Conservation (phyloP, 345 rosid genomes). For the Pistacia vera region DNA sequence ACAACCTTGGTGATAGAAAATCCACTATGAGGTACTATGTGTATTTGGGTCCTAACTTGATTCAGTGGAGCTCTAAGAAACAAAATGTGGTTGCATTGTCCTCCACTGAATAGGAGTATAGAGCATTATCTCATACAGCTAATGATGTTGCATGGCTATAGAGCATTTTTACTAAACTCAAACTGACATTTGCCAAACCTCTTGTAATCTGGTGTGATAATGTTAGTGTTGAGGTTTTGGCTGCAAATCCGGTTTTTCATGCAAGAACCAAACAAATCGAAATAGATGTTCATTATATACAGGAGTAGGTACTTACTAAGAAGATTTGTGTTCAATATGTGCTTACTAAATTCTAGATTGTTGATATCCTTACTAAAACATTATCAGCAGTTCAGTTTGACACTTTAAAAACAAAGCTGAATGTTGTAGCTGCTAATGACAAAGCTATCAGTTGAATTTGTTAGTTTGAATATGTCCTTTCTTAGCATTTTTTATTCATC, state of each 20-base stretch:
- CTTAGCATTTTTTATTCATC: too few relatives aligned
- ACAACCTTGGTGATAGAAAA: too few relatives aligned
- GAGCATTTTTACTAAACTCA: too few relatives aligned
- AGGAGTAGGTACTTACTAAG: neutral
- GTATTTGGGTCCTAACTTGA: too few relatives aligned
- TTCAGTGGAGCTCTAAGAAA: too few relatives aligned
- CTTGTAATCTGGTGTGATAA: neutral
- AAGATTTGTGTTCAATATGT: neutral
- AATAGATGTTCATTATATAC: neutral
- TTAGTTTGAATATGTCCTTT: too few relatives aligned
- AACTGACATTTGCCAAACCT: too few relatives aligned
- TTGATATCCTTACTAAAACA: neutral
- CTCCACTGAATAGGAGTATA: too few relatives aligned
- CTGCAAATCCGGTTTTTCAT: neutral
- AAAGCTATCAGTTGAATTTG: too few relatives aligned
- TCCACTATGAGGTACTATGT: too few relatives aligned
- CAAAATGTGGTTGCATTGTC: too few relatives aligned
- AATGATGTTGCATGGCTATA: neutral
- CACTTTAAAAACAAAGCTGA: neutral
- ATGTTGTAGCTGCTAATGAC: neutral
- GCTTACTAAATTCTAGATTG: neutral
- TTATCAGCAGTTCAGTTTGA: neutral
- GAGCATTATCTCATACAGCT: rapidly evolving
- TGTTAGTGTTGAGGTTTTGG: neutral
- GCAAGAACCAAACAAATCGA: neutral